These are phyloP conservation scores for Hanseniaspora guilliermondii DNA, from an alignment of 805 yeast species.

Conservation along the genomic window DNA sequence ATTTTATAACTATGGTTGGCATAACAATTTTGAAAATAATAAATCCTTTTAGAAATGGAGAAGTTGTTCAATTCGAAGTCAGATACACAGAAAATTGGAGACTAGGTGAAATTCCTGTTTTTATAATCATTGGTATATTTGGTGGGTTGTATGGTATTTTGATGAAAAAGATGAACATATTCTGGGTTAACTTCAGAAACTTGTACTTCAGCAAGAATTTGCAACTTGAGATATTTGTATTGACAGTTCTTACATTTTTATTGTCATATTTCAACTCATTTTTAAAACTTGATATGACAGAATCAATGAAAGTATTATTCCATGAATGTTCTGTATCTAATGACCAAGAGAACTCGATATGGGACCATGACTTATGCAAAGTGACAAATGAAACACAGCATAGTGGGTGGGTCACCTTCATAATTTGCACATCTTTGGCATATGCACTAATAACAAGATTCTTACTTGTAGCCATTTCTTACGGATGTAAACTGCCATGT, in stretches of 20 bases:
- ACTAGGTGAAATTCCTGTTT: constrained; percentile 70
- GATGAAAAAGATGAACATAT: constrained; percentile 61
- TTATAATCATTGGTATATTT: constrained; percentile 66
- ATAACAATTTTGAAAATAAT: constrained; percentile 66
- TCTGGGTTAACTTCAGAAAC: constrained; percentile 67
- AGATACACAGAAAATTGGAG: constrained; percentile 79
- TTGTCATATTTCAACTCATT: constrained; percentile 77
- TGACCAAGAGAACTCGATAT: constrained; percentile 24
- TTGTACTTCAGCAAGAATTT: constrained; percentile 44
- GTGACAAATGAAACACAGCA: constrained; percentile 25
- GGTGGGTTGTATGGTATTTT: constrained; percentile 85
- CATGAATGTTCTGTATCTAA: constrained; percentile 53
- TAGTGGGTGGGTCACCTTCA: constrained; percentile 19
- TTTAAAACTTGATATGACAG: constrained; percentile 83
- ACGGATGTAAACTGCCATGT: constrained; percentile 93
- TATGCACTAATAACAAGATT: constrained; percentile 65
- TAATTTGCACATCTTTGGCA: constrained; percentile 40
- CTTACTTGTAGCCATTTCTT: constrained; percentile 64
- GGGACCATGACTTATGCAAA: constrained; percentile 34
- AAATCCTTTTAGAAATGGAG: constrained; percentile 91
- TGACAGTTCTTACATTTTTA: constrained; percentile 59
- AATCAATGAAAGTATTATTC: constrained; percentile 79
- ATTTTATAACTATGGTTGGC: constrained; percentile 81
- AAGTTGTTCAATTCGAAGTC: constrained; percentile 86
- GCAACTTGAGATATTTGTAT: constrained; percentile 54